These are phyloP conservation scores for Flaveria floridana DNA, from an alignment of 140 eudicot genomes.

Conservation along the genomic window DNA sequence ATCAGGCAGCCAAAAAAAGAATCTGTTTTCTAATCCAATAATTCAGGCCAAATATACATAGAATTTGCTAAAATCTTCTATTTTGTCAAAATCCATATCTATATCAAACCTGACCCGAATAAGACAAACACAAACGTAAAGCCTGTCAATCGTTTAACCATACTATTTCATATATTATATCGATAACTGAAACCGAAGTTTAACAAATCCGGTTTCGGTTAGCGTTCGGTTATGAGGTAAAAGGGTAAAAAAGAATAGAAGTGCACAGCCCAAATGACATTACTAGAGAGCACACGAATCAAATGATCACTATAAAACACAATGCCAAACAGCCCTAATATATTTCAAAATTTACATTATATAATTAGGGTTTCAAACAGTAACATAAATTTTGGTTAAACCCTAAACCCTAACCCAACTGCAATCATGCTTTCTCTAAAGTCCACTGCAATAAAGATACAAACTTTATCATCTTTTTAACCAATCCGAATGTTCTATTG, in stretches of 20 bases:
- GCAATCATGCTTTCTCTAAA: not conserved
- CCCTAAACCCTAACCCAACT: slow-evolving; percentile 16
- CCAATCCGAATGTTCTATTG: slow-evolving; percentile 9
- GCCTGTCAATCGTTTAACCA: not conserved
- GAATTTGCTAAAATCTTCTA: not conserved
- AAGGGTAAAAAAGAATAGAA: too few relatives aligned
- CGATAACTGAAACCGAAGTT: not conserved
- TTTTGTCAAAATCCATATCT: not conserved
- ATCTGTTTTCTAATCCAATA: not conserved
- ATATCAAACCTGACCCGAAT: not conserved
- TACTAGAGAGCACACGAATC: not conserved
- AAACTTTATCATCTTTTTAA: slow-evolving; percentile 14
- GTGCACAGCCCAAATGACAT: too few relatives aligned
- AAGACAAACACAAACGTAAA: not conserved
- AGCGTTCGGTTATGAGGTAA: too few relatives aligned
- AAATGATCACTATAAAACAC: not conserved
- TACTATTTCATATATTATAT: not conserved
- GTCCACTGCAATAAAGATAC: not conserved
- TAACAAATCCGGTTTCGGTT: too few relatives aligned
- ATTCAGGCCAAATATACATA: not conserved
- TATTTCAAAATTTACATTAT: not conserved
- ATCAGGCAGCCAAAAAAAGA: not conserved
- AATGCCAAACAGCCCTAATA: not conserved
- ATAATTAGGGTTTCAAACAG: slow-evolving; percentile 3
- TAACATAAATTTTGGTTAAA: slow-evolving; percentile 16